These are phyloP conservation scores for Elongisporangium undulatum DNA, from an alignment of 352 stramenopile species.

Conservation along the genomic window DNA sequence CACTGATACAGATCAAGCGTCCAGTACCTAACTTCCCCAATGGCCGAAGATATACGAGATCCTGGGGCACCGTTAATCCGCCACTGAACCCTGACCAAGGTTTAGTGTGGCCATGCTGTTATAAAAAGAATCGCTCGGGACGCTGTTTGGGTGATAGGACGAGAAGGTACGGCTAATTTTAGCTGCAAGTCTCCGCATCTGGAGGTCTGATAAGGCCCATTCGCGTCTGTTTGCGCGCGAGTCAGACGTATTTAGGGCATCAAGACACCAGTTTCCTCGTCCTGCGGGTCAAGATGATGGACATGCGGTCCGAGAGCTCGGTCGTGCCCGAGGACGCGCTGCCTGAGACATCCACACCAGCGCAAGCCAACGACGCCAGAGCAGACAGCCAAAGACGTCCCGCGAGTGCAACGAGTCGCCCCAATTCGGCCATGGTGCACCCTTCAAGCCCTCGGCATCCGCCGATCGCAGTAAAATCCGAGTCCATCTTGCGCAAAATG, in stretches of 20 bases:
- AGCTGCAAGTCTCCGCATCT: neutral
- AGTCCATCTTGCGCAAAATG: neutral
- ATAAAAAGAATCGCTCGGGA: neutral
- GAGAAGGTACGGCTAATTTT: neutral
- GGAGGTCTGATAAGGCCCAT: neutral
- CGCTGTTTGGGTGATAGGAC: neutral
- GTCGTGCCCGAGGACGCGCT: slow-evolving; percentile 18
- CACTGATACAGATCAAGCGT: too few relatives aligned
- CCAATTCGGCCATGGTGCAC: neutral
- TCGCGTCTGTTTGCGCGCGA: neutral
- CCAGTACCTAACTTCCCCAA: too few relatives aligned
- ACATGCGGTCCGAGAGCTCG: slow-evolving; percentile 27
- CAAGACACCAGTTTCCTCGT: neutral
- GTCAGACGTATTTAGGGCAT: neutral
- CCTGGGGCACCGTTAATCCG: too few relatives aligned
- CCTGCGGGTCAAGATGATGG: slow-evolving; percentile 28
- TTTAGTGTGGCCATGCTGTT: too few relatives aligned
- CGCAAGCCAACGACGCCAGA: neutral
- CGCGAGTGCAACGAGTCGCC: neutral
- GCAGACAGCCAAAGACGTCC: neutral
- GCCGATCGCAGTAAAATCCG: neutral
- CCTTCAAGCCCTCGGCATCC: neutral
- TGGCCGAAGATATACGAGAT: too few relatives aligned
- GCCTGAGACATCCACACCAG: slow-evolving; percentile 1
- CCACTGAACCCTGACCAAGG: neutral